Percentiles rank a stretch among this genome's conserved stretches.
These are phyloP conservation scores for Saksenaea vasiformis DNA, from an alignment of 371 early-diverging fungal species.

Conservation along the genomic window DNA sequence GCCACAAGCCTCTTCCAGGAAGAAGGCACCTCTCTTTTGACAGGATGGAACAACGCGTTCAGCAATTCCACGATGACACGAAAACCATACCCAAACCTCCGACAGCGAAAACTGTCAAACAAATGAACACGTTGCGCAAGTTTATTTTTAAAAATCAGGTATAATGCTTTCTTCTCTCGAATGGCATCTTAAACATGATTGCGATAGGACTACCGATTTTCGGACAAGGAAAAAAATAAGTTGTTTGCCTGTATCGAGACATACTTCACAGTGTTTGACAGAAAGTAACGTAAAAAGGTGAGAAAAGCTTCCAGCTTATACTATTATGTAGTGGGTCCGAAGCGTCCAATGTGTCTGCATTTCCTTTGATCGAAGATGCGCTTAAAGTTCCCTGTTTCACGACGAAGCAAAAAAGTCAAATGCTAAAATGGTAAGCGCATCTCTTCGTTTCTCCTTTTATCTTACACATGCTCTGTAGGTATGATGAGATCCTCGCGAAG, in stretches of 20 bases:
- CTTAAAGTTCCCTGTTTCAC: conserved; percentile 47
- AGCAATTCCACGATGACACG: conserved; percentile 42
- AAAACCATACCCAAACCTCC: conserved; percentile 36
- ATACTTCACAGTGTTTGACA: conserved; percentile 39
- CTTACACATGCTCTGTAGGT: conserved; percentile 6
- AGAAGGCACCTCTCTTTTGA: not conserved
- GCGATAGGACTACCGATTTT: conserved; percentile 35
- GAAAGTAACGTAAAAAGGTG: conserved; percentile 17
- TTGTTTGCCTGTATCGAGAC: conserved; percentile 45
- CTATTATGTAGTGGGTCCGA: conserved; percentile 10
- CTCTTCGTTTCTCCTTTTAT: not conserved
- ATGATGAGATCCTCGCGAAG: conserved; percentile 39
- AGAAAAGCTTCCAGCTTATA: not conserved
- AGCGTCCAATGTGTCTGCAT: conserved; percentile 14
- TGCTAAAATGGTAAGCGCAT: conserved; percentile 33
- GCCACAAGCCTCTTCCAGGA: not conserved
- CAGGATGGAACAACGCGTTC: conserved; percentile 36
- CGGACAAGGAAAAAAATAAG: conserved; percentile 43
- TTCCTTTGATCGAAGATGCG: conserved; percentile 41
- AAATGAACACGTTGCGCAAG: conserved; percentile 34
- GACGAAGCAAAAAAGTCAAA: conserved; percentile 34
- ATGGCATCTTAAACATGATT: no score
- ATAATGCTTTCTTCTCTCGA: not conserved
- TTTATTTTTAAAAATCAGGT: conserved; percentile 39
- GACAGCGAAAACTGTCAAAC: conserved; percentile 33